A percentile compares a stretch with the other conserved stretches of the same genome.
These are phyloP conservation scores for Zelonia costaricensis DNA, from an alignment of 208 protist genomes.

Conservation along the genomic window DNA sequence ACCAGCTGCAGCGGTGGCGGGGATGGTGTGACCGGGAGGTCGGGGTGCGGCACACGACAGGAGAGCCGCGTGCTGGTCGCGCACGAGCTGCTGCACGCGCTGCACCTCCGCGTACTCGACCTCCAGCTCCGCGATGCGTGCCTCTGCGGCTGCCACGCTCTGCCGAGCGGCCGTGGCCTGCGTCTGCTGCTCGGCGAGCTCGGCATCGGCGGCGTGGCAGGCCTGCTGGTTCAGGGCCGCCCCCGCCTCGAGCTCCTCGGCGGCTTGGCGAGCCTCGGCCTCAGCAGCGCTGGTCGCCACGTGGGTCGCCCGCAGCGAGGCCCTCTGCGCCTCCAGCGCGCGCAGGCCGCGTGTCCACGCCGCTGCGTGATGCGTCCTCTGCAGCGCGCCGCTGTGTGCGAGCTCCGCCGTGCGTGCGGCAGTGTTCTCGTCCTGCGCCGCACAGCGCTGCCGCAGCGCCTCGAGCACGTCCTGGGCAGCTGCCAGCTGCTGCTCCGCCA, in stretches of 20 bases:
- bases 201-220: background rate
- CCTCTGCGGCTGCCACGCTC: slow-evolving; percentile 7
- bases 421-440: background rate
- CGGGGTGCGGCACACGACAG: background rate
- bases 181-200: slow-evolving; percentile 12
- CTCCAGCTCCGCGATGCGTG: slow-evolving; percentile 9
- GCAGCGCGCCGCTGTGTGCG: background rate
- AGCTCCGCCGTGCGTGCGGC: background rate
- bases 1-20: too few relatives aligned
- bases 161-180: slow-evolving; percentile 7
- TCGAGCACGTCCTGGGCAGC: background rate
- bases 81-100: slow-evolving; percentile 2
- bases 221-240: background rate
- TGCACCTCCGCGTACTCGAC: slow-evolving; percentile 5
- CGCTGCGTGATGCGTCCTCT: slow-evolving; percentile 26
- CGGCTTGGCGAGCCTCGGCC: background rate
- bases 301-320: slow-evolving; percentile 1
- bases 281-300: background rate
- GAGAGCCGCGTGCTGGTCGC: slow-evolving; percentile 3
- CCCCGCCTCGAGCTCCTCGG: background rate
- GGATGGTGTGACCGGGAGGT: too few relatives aligned
- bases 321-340: slow-evolving; percentile 7
- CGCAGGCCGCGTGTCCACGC: slow-evolving; percentile 19
- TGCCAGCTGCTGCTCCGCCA: background rate
- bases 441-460: slow-evolving; percentile 1